Conservation (phyloP, 345 rosid genomes). For the Brassica rapa region DNA sequence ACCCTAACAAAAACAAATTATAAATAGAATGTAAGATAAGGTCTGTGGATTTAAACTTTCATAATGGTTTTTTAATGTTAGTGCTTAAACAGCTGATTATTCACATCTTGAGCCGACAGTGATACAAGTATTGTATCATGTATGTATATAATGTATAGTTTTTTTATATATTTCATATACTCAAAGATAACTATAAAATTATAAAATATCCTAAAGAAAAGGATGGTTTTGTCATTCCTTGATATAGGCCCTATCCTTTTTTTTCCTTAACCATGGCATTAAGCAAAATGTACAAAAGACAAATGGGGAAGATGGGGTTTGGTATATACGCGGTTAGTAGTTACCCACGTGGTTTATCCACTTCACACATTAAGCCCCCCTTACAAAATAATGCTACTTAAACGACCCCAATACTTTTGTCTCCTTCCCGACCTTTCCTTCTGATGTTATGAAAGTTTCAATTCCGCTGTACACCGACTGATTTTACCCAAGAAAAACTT, state of each 20-base stretch:
- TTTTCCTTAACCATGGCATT: background rate
- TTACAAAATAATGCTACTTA: slow-evolving; percentile 8
- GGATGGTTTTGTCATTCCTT: background rate
- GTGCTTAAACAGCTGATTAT: background rate
- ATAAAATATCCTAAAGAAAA: background rate
- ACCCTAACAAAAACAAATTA: background rate
- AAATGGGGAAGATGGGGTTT: background rate
- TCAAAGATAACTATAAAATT: background rate
- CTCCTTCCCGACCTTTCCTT: background rate
- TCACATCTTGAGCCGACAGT: background rate
- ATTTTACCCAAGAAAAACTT: background rate
- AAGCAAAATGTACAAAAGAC: background rate
- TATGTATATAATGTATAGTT: too few species aligned
- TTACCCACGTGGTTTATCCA: slow-evolving; percentile 6
- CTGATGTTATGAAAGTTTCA: background rate
- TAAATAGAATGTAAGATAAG: background rate
- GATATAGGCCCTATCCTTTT: background rate
- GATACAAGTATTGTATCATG: too few species aligned
- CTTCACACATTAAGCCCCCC: background rate
- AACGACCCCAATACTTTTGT: slow-evolving; percentile 21
- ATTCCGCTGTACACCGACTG: slow-evolving; percentile 15
- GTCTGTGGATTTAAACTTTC: slow-evolving; percentile 6
- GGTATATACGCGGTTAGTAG: background rate
- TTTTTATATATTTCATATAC: too few species aligned
- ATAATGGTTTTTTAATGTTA: background rate